Percentiles rank a stretch among this genome's conserved stretches.
phyloP scores from a whole-genome alignment of 2,329 filamentous ascomycete species.

The Fusarium marasasianum region DNA sequence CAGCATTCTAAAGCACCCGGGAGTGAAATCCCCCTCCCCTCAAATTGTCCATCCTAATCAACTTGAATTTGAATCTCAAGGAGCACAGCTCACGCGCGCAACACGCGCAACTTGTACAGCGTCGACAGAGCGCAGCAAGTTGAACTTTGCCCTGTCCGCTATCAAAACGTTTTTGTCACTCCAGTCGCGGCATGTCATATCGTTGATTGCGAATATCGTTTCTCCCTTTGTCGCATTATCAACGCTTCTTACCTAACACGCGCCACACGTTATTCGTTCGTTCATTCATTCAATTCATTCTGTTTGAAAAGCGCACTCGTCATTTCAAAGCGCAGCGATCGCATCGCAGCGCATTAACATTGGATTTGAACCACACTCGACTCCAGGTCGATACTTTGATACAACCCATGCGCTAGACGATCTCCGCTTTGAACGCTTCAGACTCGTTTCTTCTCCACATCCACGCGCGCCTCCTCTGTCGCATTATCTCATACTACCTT shows the following conservation, averaged over 20 bases:
- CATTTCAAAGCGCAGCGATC: conserved; percentile 13
- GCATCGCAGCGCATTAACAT: conserved; percentile 21
- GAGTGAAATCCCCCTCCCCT: not conserved
- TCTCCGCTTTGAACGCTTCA: conserved; percentile 34
- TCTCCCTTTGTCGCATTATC: conserved; percentile 3
- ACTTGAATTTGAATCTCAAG: conserved; percentile 5
- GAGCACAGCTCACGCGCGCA: conserved; percentile 10
- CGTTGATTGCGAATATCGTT: not conserved
- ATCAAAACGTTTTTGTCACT: not conserved
- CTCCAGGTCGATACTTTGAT: conserved; percentile 20
- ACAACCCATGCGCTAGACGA: conserved; percentile 26
- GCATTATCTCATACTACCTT: conserved; percentile 37
- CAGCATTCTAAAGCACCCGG: not conserved
- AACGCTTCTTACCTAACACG: not conserved
- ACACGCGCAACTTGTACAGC: conserved; percentile 19
- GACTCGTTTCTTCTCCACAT: conserved; percentile 42
- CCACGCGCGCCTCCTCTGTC: conserved; percentile 39
- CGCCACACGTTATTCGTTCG: not conserved
- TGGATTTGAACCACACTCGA: conserved; percentile 28
- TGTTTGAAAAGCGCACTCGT: conserved; percentile 13
- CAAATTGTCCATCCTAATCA: not conserved
- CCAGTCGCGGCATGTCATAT: conserved; percentile 11
- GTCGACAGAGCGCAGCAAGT: conserved; percentile 17
- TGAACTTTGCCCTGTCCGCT: not conserved
- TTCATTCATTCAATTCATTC: not conserved